phyloP scores from a whole-genome alignment of 1,284 basidiomycete genomes.

The Xerocomus minutiporus region DNA sequence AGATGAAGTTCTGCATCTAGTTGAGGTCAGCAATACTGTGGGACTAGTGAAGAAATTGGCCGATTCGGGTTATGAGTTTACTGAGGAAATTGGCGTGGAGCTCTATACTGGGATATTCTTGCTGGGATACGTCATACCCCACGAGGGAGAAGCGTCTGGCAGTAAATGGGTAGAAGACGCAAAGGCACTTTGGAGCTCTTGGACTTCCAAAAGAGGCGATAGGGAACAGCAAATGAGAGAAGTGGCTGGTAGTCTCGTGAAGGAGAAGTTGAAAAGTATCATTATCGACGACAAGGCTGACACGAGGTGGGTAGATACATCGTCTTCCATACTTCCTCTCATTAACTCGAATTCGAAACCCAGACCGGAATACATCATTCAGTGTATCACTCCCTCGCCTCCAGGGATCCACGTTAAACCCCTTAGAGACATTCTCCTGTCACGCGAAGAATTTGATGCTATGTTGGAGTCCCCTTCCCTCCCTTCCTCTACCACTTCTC shows the following conservation, averaged over 20 bases:
- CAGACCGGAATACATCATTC: slow-evolving; percentile 50
- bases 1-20: not conserved
- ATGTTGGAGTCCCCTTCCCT: slow-evolving; percentile 42
- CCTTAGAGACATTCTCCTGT: slow-evolving; percentile 51
- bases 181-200: slow-evolving; percentile 38
- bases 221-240: slow-evolving; percentile 14
- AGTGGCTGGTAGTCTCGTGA: slow-evolving; percentile 35
- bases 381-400: slow-evolving; percentile 31
- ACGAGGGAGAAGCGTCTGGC: slow-evolving; percentile 5
- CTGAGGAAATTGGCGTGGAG: slow-evolving; percentile 20
- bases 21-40: slow-evolving; percentile 7
- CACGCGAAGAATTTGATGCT: slow-evolving; percentile 41
- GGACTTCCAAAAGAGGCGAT: slow-evolving; percentile 25
- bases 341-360: not conserved
- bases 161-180: slow-evolving; percentile 18
- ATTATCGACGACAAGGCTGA: slow-evolving; percentile 41
- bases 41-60: slow-evolving; percentile 14
- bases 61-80: slow-evolving; percentile 21
- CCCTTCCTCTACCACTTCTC: slow-evolving; percentile 46
- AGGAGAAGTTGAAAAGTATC: slow-evolving; percentile 39
- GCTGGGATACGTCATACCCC: slow-evolving; percentile 22
- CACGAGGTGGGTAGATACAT: slow-evolving; percentile 36
- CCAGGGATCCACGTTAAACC: slow-evolving; percentile 35
- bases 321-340: not conserved
- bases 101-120: slow-evolving; percentile 23